Evolutionary conservation across 1,284 basidiomycete genomes (phyloP).

Genomic region (Marasmius oreades): DNA sequence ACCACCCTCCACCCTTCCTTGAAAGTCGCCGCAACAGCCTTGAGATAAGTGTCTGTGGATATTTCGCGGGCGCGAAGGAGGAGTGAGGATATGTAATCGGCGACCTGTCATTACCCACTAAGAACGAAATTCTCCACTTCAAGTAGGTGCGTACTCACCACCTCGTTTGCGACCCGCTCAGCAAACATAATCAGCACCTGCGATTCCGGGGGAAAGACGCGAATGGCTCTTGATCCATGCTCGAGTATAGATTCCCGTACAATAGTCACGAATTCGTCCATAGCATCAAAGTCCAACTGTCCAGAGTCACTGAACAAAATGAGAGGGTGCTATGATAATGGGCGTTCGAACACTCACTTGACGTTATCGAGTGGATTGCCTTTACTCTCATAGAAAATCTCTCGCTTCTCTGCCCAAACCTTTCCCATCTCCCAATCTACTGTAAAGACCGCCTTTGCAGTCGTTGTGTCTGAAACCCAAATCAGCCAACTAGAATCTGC

Average conservation of each 20-base stretch:
- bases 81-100: slow-evolving; percentile 82
- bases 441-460: slow-evolving; percentile 1
- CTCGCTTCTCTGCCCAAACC: slow-evolving; percentile 91
- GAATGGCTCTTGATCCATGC: slow-evolving; percentile 77
- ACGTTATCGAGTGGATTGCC: slow-evolving; percentile 86
- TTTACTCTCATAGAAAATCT: slow-evolving; percentile 86
- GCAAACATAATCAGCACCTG: slow-evolving; percentile 74
- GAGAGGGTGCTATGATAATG: slow-evolving; percentile 7
- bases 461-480: slow-evolving; percentile 40
- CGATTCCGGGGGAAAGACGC: slow-evolving; percentile 81
- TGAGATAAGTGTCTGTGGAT: slow-evolving; percentile 73
- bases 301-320: slow-evolving; percentile 37
- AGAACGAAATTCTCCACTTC: slow-evolving; percentile 5
- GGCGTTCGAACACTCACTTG: slow-evolving; percentile 50
- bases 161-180: slow-evolving; percentile 72
- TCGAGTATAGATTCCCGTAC: slow-evolving; percentile 64
- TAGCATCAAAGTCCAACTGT: slow-evolving; percentile 81
- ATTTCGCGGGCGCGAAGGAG: slow-evolving; percentile 77
- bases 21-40: slow-evolving; percentile 87
- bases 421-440: slow-evolving; percentile 86
- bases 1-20: slow-evolving; percentile 86
- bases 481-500: slow-evolving; percentile 86
- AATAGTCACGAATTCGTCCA: slow-evolving; percentile 86
- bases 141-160: slow-evolving; percentile 44
- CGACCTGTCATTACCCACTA: slow-evolving; percentile 48